Percentiles rank a stretch among this genome's conserved stretches.
phyloP scores from a whole-genome alignment of 768 basidiomycete genomes.

The Exsudoporus frostii region DNA sequence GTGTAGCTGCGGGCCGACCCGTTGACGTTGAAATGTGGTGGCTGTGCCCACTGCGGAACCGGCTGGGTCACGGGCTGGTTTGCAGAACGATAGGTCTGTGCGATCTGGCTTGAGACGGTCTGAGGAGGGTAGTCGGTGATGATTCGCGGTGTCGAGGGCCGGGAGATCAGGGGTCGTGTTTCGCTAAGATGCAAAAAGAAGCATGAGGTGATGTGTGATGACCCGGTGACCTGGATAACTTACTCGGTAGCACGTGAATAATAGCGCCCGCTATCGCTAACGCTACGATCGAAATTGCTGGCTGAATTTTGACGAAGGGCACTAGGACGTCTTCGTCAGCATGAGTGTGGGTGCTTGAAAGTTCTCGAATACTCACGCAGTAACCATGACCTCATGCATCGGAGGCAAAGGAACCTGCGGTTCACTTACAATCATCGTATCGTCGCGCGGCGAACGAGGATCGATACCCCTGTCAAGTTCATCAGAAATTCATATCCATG shows the following conservation, averaged over 20 bases:
- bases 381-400: conserved; percentile 34
- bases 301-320: conserved; percentile 14
- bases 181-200: conserved; percentile 38
- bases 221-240: not conserved
- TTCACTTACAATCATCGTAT: conserved; percentile 17
- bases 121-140: conserved; percentile 21
- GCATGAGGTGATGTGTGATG: not conserved
- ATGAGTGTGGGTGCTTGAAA: not conserved
- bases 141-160: conserved; percentile 30
- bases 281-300: conserved; percentile 16
- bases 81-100: conserved; percentile 20
- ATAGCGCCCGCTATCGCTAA: conserved; percentile 13
- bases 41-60: conserved; percentile 27
- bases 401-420: conserved; percentile 32
- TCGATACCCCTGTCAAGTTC: conserved; percentile 15
- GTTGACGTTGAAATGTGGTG: conserved; percentile 24
- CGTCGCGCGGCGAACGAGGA: conserved; percentile 34
- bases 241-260: conserved; percentile 24
- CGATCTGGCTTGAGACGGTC: conserved; percentile 23
- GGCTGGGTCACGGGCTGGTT: conserved; percentile 26
- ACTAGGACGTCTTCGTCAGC: conserved; percentile 9
- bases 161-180: conserved; percentile 48
- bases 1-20: conserved; percentile 29
- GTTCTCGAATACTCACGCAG: conserved; percentile 11
- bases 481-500: not conserved